Evolutionary conservation across 1,139 yeast species (phyloP), one percentile per base, ranked within the genome.

Genomic region (Nakaseomyces glabratus): DNA sequence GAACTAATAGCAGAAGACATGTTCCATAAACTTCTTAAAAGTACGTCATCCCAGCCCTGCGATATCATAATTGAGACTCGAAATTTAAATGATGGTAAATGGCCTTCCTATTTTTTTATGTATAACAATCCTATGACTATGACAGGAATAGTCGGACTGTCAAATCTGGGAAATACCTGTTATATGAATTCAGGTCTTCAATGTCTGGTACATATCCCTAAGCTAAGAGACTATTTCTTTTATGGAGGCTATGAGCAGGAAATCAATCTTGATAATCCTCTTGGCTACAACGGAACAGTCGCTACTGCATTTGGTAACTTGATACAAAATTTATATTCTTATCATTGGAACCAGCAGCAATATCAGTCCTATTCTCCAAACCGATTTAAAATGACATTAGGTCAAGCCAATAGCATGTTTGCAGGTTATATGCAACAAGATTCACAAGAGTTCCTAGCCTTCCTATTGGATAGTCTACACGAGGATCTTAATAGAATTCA

Each of bases 181-280:
- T 90, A 86, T 56, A 90, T 90, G 97, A 90, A 90, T 58, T 84
- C 95, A 11, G 96, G 97, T 0, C 63, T 90, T 36, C 98, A 90
- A 55, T 90, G 97, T 52, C 62, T 90, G 34, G 69, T 76, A 1
- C 98, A 90, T 52, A 70, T 88, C 9, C 95, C 95, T 1, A 96
- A 86, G 55, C 61, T 90, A 26, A 73, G 79, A 12, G 68, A 75
- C 32, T 90, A 85, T 55, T 90, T 90, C 51, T 57, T 71, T 31
- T 73, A 71, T 50, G 70, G 73, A 35, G 65, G 72, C n/a, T 82
- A 66, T 52, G 66, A 68, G 44, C 59, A 61, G 5, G 97, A 90
- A 49, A 61, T 90, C 33, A 90, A 90, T 51, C 49, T 62, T 3
- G 66, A 69, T 17, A 90, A 90, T 56, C 96, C 95, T 16, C 68